Conservation (phyloP, 2,329 filamentous ascomycete genomes). For the Allantophomopsis lycopodina region DNA sequence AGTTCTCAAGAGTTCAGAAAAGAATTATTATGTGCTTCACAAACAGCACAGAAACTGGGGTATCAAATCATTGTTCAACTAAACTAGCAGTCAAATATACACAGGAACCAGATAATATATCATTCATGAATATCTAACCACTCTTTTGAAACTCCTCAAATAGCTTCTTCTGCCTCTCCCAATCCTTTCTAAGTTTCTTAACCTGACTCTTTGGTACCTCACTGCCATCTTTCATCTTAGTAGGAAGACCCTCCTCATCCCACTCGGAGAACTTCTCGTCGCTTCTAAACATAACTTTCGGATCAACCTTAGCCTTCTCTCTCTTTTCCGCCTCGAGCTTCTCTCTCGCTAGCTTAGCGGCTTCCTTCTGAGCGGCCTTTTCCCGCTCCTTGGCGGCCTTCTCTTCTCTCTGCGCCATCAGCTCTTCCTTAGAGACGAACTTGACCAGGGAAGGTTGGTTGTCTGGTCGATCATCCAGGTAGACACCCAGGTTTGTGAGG, state of each 20-base stretch:
- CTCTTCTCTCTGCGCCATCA: slow-evolving; percentile 44
- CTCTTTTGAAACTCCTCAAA: slow-evolving; percentile 43
- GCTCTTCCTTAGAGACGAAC: slow-evolving; percentile 40
- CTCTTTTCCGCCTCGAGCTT: slow-evolving; percentile 37
- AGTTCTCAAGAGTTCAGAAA: too few relatives aligned
- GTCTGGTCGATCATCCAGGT: slow-evolving; percentile 70
- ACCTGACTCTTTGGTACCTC: slow-evolving; percentile 66
- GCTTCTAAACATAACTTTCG: slow-evolving; percentile 39
- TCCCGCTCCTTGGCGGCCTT: slow-evolving; percentile 48
- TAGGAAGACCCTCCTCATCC: slow-evolving; percentile 74
- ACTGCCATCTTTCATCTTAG: slow-evolving; percentile 60
- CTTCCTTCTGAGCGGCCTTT: slow-evolving; percentile 42
- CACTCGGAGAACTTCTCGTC: slow-evolving; percentile 56
- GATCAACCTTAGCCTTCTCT: slow-evolving; percentile 41
- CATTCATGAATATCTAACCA: too few relatives aligned
- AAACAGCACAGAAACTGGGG: too few relatives aligned
- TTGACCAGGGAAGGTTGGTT: slow-evolving; percentile 59
- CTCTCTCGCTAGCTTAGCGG: slow-evolving; percentile 29
- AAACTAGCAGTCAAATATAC: too few relatives aligned
- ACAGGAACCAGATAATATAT: too few relatives aligned
- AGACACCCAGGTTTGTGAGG: slow-evolving; percentile 71
- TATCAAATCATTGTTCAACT: too few relatives aligned
- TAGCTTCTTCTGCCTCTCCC: slow-evolving; percentile 79
- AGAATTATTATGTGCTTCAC: too few relatives aligned
- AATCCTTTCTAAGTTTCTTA: slow-evolving; percentile 82